These are phyloP conservation scores for Penicillium sp. DNA, from an alignment of 2,329 filamentous ascomycete species.

Conservation along the genomic window DNA sequence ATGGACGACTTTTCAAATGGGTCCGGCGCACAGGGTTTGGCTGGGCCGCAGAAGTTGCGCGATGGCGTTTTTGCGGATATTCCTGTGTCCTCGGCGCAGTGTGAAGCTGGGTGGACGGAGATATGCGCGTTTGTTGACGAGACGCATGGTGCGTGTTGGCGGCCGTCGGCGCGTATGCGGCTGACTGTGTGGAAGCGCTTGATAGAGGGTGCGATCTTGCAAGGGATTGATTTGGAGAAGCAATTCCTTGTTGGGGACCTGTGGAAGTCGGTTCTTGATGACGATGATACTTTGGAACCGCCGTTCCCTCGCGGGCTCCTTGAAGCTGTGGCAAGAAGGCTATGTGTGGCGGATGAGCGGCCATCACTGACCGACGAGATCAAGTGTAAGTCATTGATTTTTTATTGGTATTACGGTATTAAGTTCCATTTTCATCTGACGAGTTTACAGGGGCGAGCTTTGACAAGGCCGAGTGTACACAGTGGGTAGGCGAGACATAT, in stretches of 20 bases:
- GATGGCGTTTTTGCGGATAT: constrained; percentile 50
- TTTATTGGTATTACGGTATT: neutral
- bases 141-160: constrained; percentile 37
- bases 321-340: constrained; percentile 40
- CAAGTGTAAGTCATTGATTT: constrained; percentile 37
- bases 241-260: constrained; percentile 46
- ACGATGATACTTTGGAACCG: constrained; percentile 28
- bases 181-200: constrained; percentile 52
- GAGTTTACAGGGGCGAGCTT: constrained; percentile 39
- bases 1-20: constrained; percentile 21
- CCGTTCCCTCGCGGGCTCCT: constrained; percentile 38
- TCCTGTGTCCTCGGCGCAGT: constrained; percentile 56
- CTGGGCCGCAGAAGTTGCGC: constrained; percentile 35
- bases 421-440: neutral
- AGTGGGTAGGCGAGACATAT: constrained; percentile 44
- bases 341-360: constrained; percentile 32
- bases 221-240: constrained; percentile 42
- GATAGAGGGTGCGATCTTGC: constrained; percentile 41
- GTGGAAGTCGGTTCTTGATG: constrained; percentile 43
- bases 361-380: constrained; percentile 26
- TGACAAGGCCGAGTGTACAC: constrained; percentile 35
- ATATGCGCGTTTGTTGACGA: constrained; percentile 56
- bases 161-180: constrained; percentile 52
- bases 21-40: constrained; percentile 28
- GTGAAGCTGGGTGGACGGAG: constrained; percentile 52